Percentiles rank a stretch among this genome's conserved stretches.
phyloP scores from a whole-genome alignment of 108 stramenopile genomes.

The Schizochytrium sp. region DNA sequence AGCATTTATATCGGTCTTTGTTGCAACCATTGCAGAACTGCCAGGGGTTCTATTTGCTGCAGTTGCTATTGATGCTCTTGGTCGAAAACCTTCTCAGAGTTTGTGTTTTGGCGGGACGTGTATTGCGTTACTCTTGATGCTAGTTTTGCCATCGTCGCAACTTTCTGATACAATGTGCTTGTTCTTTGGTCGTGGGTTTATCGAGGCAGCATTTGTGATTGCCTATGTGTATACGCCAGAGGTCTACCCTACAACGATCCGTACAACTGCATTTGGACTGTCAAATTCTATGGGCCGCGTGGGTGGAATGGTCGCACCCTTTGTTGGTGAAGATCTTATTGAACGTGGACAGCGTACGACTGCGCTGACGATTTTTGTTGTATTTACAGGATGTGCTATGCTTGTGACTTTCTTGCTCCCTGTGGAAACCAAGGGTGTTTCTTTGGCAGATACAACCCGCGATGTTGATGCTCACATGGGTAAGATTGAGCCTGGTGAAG shows the following conservation, averaged over 20 bases:
- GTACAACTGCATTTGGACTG: conserved; percentile 59
- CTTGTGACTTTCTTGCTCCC: conserved; percentile 3
- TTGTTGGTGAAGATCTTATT: conserved; percentile 59
- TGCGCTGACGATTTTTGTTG: conserved; percentile 1
- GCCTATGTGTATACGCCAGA: conserved; percentile 61
- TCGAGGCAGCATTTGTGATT: conserved; percentile 35
- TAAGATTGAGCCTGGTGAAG: neutral
- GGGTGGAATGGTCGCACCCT: conserved; percentile 65
- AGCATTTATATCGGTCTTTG: conserved; percentile 34
- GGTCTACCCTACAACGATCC: conserved; percentile 59
- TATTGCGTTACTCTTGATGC: conserved; percentile 35
- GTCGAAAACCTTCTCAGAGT: conserved; percentile 32
- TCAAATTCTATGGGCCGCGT: conserved; percentile 44
- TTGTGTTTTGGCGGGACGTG: neutral
- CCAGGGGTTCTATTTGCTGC: conserved; percentile 59
- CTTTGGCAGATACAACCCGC: neutral
- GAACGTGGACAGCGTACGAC: conserved; percentile 39
- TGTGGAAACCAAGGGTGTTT: conserved; percentile 40
- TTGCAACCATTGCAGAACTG: conserved; percentile 53
- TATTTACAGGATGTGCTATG: conserved; percentile 16
- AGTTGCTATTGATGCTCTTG: conserved; percentile 8
- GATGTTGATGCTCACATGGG: conserved; percentile 28
- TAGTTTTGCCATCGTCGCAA: neutral
- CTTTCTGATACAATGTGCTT: neutral
- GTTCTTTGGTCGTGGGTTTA: conserved; percentile 48